A percentile compares a stretch with the other conserved stretches of the same genome.
phyloP scores from a whole-genome alignment of 2,329 filamentous ascomycete species.

The Xylaria sp. region DNA sequence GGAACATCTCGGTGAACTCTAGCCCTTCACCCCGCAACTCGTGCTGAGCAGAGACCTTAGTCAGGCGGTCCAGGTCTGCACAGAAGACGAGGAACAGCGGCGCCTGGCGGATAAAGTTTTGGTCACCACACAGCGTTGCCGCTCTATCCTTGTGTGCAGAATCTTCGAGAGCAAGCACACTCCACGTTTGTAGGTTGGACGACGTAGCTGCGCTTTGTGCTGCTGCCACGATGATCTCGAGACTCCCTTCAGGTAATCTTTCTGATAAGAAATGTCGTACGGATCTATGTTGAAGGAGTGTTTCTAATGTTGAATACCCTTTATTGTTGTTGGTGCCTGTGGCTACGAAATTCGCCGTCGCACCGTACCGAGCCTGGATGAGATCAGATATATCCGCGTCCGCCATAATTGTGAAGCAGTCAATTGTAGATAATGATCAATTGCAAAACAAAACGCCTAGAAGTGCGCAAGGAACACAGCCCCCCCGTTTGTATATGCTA shows the following conservation, averaged over 20 bases:
- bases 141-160: conserved; percentile 44
- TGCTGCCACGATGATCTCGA: conserved; percentile 49
- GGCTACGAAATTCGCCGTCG: conserved; percentile 5
- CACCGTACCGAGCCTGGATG: conserved; percentile 41
- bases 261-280: conserved; percentile 46
- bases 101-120: conserved; percentile 49
- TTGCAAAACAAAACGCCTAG: background rate
- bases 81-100: conserved; percentile 51
- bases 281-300: conserved; percentile 48
- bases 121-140: conserved; percentile 46
- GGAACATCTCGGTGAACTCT: conserved; percentile 50
- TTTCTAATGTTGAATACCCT: conserved; percentile 41
- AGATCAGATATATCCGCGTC: conserved; percentile 37
- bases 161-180: conserved; percentile 48
- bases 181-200: conserved; percentile 52
- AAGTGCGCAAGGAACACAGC: background rate
- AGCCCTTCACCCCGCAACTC: conserved; percentile 42
- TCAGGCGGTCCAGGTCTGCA: conserved; percentile 50
- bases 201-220: conserved; percentile 52
- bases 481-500: background rate
- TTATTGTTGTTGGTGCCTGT: background rate
- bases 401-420: conserved; percentile 28
- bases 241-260: conserved; percentile 40
- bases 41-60: conserved; percentile 41
- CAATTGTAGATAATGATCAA: background rate